Percentiles rank a stretch among this genome's conserved stretches.
Conservation (phyloP, 2,329 filamentous ascomycete species). For the Westerdykella ornata region DNA sequence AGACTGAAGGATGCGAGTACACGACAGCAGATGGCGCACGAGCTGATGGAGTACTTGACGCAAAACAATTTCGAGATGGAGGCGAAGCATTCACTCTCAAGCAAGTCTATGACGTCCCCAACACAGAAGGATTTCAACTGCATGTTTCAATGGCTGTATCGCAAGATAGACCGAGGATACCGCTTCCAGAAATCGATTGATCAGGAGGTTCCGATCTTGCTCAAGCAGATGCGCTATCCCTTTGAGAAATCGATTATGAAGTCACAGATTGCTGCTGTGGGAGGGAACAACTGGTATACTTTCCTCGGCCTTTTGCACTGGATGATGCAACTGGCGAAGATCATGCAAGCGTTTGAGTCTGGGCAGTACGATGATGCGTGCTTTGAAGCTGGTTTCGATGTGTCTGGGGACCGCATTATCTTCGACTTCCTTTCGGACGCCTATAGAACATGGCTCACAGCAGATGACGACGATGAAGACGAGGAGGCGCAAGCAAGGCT, state of each 20-base stretch:
- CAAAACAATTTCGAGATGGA: conserved; percentile 96
- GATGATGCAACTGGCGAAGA: conserved; percentile 97
- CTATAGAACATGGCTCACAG: conserved; percentile 88
- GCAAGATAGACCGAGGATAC: conserved; percentile 89
- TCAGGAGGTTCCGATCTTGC: conserved; percentile 82
- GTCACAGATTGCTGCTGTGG: conserved; percentile 88
- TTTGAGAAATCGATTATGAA: conserved; percentile 96
- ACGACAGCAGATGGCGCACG: conserved; percentile 75
- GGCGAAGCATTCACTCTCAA: conserved; percentile 88
- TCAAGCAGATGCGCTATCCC: conserved; percentile 91
- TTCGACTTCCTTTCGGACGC: conserved; percentile 86
- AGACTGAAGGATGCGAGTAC: conserved; percentile 75
- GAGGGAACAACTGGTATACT: conserved; percentile 93
- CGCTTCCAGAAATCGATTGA: conserved; percentile 92
- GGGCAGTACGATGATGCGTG: conserved; percentile 88
- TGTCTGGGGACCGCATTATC: conserved; percentile 84
- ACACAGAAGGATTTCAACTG: conserved; percentile 97
- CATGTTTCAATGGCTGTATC: conserved; percentile 98
- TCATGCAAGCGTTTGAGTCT: conserved; percentile 75
- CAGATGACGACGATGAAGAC: conserved; percentile 71
- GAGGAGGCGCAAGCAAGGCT: conserved; percentile 64
- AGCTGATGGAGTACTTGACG: conserved; percentile 84
- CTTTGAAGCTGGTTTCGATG: conserved; percentile 77
- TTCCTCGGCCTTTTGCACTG: conserved; percentile 92
- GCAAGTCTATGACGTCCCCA: conserved; percentile 85